phyloP scores from a whole-genome alignment of 345 rosid species.

The Turritis glabra region DNA sequence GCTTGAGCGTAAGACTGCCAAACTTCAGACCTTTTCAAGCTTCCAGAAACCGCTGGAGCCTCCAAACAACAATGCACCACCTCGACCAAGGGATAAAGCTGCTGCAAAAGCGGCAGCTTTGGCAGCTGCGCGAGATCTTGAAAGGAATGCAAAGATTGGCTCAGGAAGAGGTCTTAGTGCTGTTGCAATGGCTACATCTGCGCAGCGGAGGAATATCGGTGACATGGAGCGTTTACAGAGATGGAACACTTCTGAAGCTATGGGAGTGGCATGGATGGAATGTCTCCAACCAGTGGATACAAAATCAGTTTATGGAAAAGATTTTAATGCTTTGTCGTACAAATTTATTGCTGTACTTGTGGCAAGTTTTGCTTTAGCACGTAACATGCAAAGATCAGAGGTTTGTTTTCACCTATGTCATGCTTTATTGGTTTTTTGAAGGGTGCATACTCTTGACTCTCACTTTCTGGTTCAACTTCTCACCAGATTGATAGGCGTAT shows the following conservation, averaged over 20 bases:
- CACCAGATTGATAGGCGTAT: slow-evolving; percentile 86
- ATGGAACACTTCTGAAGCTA: slow-evolving; percentile 96
- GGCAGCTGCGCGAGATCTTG: slow-evolving; percentile 99
- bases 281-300: slow-evolving; percentile 94
- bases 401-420: slow-evolving; percentile 47
- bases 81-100: slow-evolving; percentile 90
- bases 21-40: slow-evolving; percentile 86
- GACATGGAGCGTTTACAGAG: slow-evolving; percentile 92
- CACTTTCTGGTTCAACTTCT: slow-evolving; percentile 23
- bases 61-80: slow-evolving; percentile 57
- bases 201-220: slow-evolving; percentile 80
- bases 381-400: slow-evolving; percentile 98
- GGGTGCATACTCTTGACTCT: slow-evolving; percentile 20
- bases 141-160: slow-evolving; percentile 96
- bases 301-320: slow-evolving; percentile 94
- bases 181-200: slow-evolving; percentile 99
- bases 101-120: slow-evolving; percentile 98
- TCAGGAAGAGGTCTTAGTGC: slow-evolving; percentile 99
- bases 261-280: slow-evolving; percentile 99
- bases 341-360: slow-evolving; percentile 94
- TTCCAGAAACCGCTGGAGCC: slow-evolving; percentile 79
- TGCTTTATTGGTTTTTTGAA: slow-evolving; percentile 14
- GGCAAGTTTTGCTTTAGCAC: slow-evolving; percentile 98
- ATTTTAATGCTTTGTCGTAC: slow-evolving; percentile 92
- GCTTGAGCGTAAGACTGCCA: slow-evolving; percentile 79